Base-by-base conservation (phyloP, 148 eudicot species). In the Camellia sinensis region DNA sequence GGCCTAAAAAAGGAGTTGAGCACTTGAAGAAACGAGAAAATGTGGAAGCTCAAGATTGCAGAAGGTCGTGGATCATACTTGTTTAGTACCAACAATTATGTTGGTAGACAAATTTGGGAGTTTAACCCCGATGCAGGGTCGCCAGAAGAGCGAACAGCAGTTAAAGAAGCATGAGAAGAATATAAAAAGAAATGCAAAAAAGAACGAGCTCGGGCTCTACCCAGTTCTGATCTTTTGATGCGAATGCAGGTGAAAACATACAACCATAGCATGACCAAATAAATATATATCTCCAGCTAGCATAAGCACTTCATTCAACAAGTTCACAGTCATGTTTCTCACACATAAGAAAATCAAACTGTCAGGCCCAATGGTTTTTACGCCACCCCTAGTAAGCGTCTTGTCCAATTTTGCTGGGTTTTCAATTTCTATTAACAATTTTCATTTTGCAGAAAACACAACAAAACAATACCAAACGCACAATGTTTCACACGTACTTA, bases 1-100 rank as follows among this genome's bases (percentile, higher is more conserved):
- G 6, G 50, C 50, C 50, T 2, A 46, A 46, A 46, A 46, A 46
- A 46, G 50, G 6, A 46, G 3, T 46, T 6, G 50, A n/a, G n/a
- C 3, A 46, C 50, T 46, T 46, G 50, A 46, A 13, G 14, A 3
- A 54, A 13, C 10, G 10, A 13, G 11, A 65, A 21, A 18, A 83
- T 83, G 85, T 83, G 85, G 85, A 78, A 65, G 70, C 85, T 83
- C 0, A 83, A 79, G 85, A 73, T 83, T 43, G 85, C 82, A 1
- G 82, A 83, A 65, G 85, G 85, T 11, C 22, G 74, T 9, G 82
- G 85, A 6, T 82, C 85, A 7, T 78, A 79, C 63, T 19, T 83
- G 52, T 83, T 73, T 67, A 83, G 82, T 75, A 83, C 85, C 19
- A 83, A 83, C 71, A 79, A 83, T 45, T 83, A 78, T 61, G 82